phyloP scores from a whole-genome alignment of 1,284 basidiomycete species.

The Trichosporon sp. region DNA sequence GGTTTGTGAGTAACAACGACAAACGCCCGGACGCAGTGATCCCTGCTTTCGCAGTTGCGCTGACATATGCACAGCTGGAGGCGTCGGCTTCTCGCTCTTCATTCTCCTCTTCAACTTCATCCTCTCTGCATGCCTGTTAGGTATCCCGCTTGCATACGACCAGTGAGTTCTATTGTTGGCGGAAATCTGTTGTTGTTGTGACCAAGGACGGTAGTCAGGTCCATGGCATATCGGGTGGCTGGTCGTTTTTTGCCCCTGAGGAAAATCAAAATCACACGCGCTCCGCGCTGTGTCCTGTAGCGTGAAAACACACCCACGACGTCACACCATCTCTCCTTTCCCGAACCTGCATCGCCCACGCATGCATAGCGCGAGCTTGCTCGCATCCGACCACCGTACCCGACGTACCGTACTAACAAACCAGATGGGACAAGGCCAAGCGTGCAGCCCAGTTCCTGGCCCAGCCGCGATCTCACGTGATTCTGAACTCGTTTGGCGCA shows the following conservation, averaged over 20 bases:
- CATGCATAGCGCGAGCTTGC: no score
- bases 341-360: neutral
- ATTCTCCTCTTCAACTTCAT: conserved; percentile 67
- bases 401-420: neutral
- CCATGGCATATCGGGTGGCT: conserved; percentile 1
- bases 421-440: conserved; percentile 60
- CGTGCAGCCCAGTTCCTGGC: conserved; percentile 69
- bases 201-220: no score
- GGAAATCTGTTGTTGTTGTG: neutral
- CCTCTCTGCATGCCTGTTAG: conserved; percentile 63
- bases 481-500: conserved; percentile 64
- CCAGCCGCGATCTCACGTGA: conserved; percentile 72
- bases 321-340: neutral
- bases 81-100: conserved; percentile 78
- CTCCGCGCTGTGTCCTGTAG: no score
- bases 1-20: conserved; percentile 65
- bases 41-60: no score
- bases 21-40: no score
- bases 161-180: conserved; percentile 52
- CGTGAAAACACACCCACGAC: neutral
- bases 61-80: conserved; percentile 58
- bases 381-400: neutral
- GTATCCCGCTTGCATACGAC: conserved; percentile 74
- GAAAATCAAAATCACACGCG: conserved; percentile 2
- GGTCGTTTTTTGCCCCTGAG: neutral